Evolutionary conservation across 371 early-diverging fungal genomes (phyloP).

Genomic region (Mucor circinelloides): DNA sequence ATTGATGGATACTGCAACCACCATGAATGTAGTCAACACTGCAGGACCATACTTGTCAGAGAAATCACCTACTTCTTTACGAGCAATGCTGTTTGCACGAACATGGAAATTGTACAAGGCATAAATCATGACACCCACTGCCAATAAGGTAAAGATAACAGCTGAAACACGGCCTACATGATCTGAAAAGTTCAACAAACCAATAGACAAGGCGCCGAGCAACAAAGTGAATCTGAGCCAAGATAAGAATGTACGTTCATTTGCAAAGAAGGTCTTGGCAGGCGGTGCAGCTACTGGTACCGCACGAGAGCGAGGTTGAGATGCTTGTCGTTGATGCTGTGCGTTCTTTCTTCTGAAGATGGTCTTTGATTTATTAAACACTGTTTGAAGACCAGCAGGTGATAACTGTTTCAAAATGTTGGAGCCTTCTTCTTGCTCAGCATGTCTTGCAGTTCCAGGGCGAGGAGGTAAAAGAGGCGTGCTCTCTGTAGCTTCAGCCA

Average conservation of each 20-base stretch:
- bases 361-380: constrained; percentile 24
- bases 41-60: constrained; percentile 74
- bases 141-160: constrained; percentile 65
- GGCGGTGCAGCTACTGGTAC: constrained; percentile 33
- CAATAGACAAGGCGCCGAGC: constrained; percentile 70
- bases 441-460: neutral
- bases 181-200: constrained; percentile 78
- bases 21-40: constrained; percentile 75
- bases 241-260: constrained; percentile 94
- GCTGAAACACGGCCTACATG: constrained; percentile 64
- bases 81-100: constrained; percentile 68
- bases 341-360: constrained; percentile 14
- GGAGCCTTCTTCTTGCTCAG: neutral
- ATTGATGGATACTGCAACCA: constrained; percentile 77
- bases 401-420: constrained; percentile 15
- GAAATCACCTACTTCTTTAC: constrained; percentile 61
- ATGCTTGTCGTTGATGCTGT: neutral
- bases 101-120: constrained; percentile 85
- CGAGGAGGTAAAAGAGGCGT: constrained; percentile 17
- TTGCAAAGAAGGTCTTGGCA: constrained; percentile 96
- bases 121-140: constrained; percentile 78
- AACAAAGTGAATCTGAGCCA: constrained; percentile 70
- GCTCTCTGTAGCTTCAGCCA: constrained; percentile 27
- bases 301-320: constrained; percentile 1
- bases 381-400: constrained; percentile 24